Conservation (phyloP, 2,329 filamentous ascomycete species). For the Paecilomyces dactylethromorphus region DNA sequence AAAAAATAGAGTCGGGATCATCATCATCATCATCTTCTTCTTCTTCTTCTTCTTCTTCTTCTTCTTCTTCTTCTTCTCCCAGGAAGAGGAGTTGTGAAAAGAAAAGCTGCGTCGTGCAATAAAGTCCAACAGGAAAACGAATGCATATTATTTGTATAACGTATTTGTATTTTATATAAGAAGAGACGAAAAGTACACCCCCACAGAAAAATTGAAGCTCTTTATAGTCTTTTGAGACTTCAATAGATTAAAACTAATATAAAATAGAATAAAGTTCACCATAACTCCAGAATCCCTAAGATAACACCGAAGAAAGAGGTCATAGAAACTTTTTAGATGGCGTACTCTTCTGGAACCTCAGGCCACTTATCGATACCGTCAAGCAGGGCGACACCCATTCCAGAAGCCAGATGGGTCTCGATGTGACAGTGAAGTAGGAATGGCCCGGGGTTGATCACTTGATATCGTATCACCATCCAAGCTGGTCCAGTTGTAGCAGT, state of each 20-base stretch:
- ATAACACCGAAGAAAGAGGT: background rate
- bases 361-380: constrained; percentile 45
- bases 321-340: background rate
- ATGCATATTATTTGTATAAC: no score
- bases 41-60: no score
- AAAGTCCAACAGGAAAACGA: no score
- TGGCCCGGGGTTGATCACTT: constrained; percentile 40
- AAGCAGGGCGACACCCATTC: constrained; percentile 43
- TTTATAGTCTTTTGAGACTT: no score
- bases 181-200: no score
- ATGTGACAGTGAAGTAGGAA: constrained; percentile 48
- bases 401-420: constrained; percentile 40
- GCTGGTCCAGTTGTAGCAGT: constrained; percentile 16
- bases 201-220: no score
- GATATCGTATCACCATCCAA: constrained; percentile 42
- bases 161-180: no score
- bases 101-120: no score
- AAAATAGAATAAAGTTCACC: background rate
- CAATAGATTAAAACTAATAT: background rate
- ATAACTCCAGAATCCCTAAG: background rate
- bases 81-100: no score
- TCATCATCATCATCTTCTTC: no score
- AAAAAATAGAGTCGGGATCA: no score
- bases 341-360: constrained; percentile 14
- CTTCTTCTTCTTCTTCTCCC: no score